phyloP scores from a whole-genome alignment of 139 green algal species.

The Chlorella vulgaris region DNA sequence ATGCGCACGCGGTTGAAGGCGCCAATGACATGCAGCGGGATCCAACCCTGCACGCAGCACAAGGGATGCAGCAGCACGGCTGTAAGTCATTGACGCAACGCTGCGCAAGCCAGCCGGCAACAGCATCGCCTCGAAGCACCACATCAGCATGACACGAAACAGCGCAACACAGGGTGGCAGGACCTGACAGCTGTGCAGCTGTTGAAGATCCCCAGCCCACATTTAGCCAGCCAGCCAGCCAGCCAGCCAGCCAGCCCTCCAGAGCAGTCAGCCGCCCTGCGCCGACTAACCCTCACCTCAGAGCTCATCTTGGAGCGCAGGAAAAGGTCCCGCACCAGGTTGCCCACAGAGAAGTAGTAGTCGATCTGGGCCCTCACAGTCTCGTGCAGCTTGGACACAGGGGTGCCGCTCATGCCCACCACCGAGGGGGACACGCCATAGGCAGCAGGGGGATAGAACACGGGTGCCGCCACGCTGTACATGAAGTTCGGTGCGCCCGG shows the following conservation, averaged over 20 bases:
- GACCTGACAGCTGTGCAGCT: too few species aligned
- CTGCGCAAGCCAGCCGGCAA: too few species aligned
- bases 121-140: too few species aligned
- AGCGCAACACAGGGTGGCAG: neutral
- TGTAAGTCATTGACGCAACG: too few species aligned
- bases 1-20: conserved; percentile 94
- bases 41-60: conserved; percentile 71
- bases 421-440: conserved; percentile 45
- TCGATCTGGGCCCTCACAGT: conserved; percentile 88
- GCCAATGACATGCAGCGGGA: conserved; percentile 82
- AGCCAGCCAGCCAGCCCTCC: too few species aligned
- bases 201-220: neutral
- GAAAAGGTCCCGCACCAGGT: conserved; percentile 95
- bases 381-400: conserved; percentile 53
- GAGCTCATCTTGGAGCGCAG: conserved; percentile 94
- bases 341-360: conserved; percentile 97
- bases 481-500: conserved; percentile 10
- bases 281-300: conserved; percentile 43
- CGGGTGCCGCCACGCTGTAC: conserved; percentile 46
- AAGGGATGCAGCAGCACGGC: neutral
- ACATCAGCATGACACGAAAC: neutral
- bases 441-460: conserved; percentile 79
- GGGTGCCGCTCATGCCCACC: conserved; percentile 34
- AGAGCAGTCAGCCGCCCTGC: too few species aligned
- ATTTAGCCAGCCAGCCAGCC: neutral